Conservation (phyloP, 805 yeast species). For the Teunomyces kruisii region DNA sequence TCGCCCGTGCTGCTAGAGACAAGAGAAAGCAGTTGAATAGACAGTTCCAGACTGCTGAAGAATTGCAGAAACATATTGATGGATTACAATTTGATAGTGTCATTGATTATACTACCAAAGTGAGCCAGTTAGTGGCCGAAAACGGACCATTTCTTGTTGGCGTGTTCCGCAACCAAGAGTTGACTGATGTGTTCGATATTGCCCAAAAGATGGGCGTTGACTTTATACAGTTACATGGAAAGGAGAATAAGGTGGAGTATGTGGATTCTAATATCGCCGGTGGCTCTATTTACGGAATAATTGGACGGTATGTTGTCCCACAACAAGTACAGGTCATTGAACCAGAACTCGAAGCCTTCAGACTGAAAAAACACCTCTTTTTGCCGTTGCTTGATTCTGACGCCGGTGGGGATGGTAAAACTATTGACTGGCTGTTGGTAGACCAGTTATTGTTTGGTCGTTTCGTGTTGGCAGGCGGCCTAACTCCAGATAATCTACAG, state of each 20-base stretch:
- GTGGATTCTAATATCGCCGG: conserved; percentile 40
- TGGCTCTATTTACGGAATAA: conserved; percentile 53
- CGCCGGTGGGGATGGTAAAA: conserved; percentile 86
- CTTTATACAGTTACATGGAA: conserved; percentile 86
- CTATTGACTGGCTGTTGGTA: conserved; percentile 64
- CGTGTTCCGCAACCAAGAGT: conserved; percentile 80
- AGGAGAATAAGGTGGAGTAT: conserved; percentile 50
- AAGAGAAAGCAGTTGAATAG: conserved; percentile 17
- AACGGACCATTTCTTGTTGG: conserved; percentile 79
- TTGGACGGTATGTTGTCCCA: conserved; percentile 68
- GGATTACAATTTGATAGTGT: conserved; percentile 10
- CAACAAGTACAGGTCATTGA: conserved; percentile 44
- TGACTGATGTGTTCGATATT: conserved; percentile 55
- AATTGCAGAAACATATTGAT: conserved; percentile 15
- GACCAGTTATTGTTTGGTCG: conserved; percentile 34
- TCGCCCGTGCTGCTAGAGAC: conserved; percentile 26
- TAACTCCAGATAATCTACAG: conserved; percentile 69
- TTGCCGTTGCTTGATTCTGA: conserved; percentile 80
- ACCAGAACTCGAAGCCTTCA: conserved; percentile 12
- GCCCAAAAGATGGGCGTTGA: conserved; percentile 56
- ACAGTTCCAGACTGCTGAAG: conserved; percentile 18
- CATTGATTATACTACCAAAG: conserved; percentile 31
- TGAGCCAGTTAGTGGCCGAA: conserved; percentile 24
- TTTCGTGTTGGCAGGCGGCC: conserved; percentile 86
- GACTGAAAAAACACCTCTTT: conserved; percentile 37